phyloP scores from a whole-genome alignment of 352 stramenopile species.

The Phytophthora macrochlamydospora region DNA sequence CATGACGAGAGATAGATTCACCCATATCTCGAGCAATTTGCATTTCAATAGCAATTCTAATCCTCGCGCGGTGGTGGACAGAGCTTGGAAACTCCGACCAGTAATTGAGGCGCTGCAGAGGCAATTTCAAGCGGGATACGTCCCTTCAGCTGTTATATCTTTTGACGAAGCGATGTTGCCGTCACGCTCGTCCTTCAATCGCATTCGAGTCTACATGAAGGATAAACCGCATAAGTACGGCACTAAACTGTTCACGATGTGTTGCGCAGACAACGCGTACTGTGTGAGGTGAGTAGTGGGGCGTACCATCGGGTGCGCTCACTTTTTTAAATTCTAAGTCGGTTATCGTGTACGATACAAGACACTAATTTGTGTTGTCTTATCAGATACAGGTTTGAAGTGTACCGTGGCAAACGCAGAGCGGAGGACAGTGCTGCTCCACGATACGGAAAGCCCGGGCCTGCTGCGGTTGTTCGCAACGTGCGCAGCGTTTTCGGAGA shows the following conservation, averaged over 20 bases:
- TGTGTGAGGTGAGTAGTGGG: background rate
- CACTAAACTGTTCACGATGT: background rate
- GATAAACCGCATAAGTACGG: background rate
- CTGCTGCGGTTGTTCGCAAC: background rate
- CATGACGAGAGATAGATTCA: background rate
- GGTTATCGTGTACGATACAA: background rate
- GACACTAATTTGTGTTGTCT: background rate
- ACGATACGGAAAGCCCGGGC: background rate
- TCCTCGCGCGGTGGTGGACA: background rate
- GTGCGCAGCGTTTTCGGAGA: background rate
- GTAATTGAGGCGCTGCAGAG: background rate
- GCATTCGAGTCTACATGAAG: background rate
- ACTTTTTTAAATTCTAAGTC: background rate
- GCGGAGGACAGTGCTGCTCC: background rate
- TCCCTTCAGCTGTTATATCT: background rate
- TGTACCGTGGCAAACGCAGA: background rate
- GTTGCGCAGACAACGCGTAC: background rate
- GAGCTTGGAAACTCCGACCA: background rate
- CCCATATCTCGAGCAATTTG: background rate
- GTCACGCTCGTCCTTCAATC: background rate
- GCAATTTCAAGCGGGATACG: background rate
- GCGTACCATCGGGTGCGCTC: background rate
- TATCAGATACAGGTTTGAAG: background rate
- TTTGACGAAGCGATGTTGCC: background rate
- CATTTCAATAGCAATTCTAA: background rate